Base-by-base conservation (phyloP, 2,329 filamentous ascomycete genomes). In the Aspergillus pseudoterreus region DNA sequence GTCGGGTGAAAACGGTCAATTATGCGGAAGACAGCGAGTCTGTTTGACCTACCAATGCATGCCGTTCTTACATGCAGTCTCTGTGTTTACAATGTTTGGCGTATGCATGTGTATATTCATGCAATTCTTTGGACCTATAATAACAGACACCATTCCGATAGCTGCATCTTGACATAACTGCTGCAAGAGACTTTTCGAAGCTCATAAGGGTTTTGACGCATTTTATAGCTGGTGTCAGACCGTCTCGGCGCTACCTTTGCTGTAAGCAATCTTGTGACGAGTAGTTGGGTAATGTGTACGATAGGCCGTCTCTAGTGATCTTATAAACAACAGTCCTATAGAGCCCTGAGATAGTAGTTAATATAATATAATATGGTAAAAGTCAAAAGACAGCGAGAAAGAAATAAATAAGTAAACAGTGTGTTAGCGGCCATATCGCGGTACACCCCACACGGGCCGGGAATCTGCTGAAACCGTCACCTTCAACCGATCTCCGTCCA, bases 11-110 rank as follows among this genome's bases (percentile, higher is more conserved):
- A 49, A 65, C 62, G 50, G 59, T 71, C 8, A 71, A 66, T 38
- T 71, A 71, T 49, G 56, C 61, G 2, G 69, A 71, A 52, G 67
- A 71, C 15, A 63, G 58, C 41, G 58, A 62, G 33, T 68, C 59
- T 6, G 45, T 50, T 9, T 57, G 47, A 52, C 12, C 11, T 30
- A n/a, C 10, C n/a, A 4, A 35, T 15, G 22, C 22, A 22, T 22
- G 22, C 6, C 22, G 22, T 22, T 22, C 14, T 2, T 21, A 2
- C 21, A 33, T 27, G 21, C 12, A 15, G 43, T 11, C 43, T 33
- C 9, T 14, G 42, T 14, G 19, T 32, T 24, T 43, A 19, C 12
- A 17, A 17, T n/a, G 8, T 38, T 38, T 6, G 35, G 35, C 35
- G 11, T 24, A 21, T 46, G 45, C 45, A 32, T 41, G 45, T 30